Evolutionary conservation across 2,329 filamentous ascomycete species (phyloP).

Genomic region (Fusarium sublunatum): DNA sequence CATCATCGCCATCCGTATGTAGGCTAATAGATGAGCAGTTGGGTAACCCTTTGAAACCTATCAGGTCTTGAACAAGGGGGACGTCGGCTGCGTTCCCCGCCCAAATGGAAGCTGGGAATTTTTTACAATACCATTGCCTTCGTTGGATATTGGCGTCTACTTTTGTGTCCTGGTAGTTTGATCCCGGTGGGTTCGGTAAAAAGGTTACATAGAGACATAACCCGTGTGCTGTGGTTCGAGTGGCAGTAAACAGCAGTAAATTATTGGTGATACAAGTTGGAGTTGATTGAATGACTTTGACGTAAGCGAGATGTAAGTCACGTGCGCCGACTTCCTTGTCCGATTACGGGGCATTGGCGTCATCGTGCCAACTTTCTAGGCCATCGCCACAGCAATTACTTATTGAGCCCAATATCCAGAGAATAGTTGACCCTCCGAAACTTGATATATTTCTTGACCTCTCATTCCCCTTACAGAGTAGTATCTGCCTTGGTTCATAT

Average conservation of each 20-base stretch:
- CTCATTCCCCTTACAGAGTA: accelerated
- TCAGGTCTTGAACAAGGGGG: not conserved
- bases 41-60: constrained; percentile 1
- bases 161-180: not conserved
- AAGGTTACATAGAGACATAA: constrained; percentile 5
- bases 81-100: constrained; percentile 1
- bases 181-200: not conserved
- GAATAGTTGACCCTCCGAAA: too few relatives aligned
- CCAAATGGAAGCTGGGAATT: constrained; percentile 15
- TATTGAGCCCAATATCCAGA: not conserved
- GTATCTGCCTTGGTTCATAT: too few relatives aligned
- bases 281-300: not conserved
- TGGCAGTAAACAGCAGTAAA: too few relatives aligned
- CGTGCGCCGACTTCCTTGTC: not conserved
- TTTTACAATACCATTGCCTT: not conserved
- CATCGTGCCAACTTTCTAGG: constrained; percentile 7
- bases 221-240: not conserved
- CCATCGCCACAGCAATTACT: constrained; percentile 2
- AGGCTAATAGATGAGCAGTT: constrained; percentile 2
- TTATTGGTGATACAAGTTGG: too few relatives aligned
- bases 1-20: not conserved
- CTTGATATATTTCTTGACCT: too few relatives aligned
- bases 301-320: not conserved
- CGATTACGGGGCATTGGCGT: constrained; percentile 15
- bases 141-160: not conserved